Conservation (phyloP, 768 basidiomycete species). For the Boletellus emodensis region DNA sequence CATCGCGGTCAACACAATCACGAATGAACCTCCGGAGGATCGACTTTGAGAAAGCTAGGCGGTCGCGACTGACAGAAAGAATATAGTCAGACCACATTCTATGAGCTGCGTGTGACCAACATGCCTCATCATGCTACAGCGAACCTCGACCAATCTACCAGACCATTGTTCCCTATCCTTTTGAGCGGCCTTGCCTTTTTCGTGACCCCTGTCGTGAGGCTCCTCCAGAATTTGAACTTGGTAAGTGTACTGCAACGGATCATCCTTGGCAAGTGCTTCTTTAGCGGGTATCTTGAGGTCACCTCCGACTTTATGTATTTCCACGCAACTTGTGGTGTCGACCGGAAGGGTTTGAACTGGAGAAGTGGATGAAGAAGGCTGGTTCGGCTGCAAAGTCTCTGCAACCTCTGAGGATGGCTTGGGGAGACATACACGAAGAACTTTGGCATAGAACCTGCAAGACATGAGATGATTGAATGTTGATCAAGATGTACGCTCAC, state of each 20-base stretch:
- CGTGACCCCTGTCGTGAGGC: slow-evolving; percentile 63
- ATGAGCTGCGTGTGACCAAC: slow-evolving; percentile 19
- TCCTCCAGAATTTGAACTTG: slow-evolving; percentile 83
- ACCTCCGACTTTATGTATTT: slow-evolving; percentile 66
- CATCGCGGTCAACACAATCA: slow-evolving; percentile 90
- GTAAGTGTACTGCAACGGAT: slow-evolving; percentile 82
- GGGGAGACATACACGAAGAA: slow-evolving; percentile 75
- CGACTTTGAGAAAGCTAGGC: slow-evolving; percentile 93
- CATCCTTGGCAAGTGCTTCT: slow-evolving; percentile 67
- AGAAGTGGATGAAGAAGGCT: slow-evolving; percentile 42
- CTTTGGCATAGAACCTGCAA: slow-evolving; percentile 73
- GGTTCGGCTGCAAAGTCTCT: slow-evolving; percentile 31
- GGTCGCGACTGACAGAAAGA: slow-evolving; percentile 68
- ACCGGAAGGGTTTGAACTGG: slow-evolving; percentile 40
- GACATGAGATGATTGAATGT: slow-evolving; percentile 13
- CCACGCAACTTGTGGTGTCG: slow-evolving; percentile 48
- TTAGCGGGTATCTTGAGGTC: slow-evolving; percentile 75
- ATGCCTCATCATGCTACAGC: slow-evolving; percentile 76
- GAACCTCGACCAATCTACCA: slow-evolving; percentile 81
- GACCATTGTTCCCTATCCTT: slow-evolving; percentile 64
- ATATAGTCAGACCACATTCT: slow-evolving; percentile 1
- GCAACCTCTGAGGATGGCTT: slow-evolving; percentile 42
- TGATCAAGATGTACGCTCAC: slow-evolving; percentile 39
- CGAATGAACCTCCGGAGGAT: slow-evolving; percentile 95
- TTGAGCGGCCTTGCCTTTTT: slow-evolving; percentile 50